These are phyloP conservation scores for Curvularia eragrostidis DNA, from an alignment of 2,329 filamentous ascomycete species.

Conservation along the genomic window DNA sequence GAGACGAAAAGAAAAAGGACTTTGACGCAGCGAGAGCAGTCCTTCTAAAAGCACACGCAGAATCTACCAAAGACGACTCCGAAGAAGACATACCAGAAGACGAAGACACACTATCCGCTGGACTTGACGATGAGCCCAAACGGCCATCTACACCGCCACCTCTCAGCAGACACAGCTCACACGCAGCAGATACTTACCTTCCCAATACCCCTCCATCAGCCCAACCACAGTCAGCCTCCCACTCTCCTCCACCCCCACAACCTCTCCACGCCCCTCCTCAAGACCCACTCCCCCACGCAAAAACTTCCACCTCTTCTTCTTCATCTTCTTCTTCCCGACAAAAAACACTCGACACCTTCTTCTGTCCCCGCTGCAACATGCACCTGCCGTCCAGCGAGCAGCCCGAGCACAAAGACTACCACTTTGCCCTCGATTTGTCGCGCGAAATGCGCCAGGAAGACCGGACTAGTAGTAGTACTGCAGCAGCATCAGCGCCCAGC, in stretches of 20 bases:
- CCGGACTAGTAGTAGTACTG: conserved; percentile 19
- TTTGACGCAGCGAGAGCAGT: conserved; percentile 44
- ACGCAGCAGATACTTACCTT: conserved; percentile 22
- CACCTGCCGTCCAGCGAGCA: conserved; percentile 64
- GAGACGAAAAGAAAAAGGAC: conserved; percentile 41
- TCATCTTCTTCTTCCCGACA: conserved; percentile 23
- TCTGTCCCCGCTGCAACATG: conserved; percentile 71
- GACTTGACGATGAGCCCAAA: conserved; percentile 20
- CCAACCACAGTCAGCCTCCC: conserved; percentile 28
- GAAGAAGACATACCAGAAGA: conserved; percentile 28
- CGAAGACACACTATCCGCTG: conserved; percentile 23
- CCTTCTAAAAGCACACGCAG: conserved; percentile 35
- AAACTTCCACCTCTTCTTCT: too few relatives aligned
- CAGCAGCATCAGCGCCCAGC: background rate
- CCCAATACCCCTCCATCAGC: conserved; percentile 43
- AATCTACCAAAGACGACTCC: conserved; percentile 36
- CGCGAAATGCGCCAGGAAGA: conserved; percentile 57
- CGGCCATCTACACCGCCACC: conserved; percentile 29
- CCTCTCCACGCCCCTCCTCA: conserved; percentile 5
- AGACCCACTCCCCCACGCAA: conserved; percentile 2
- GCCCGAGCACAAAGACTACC: conserved; percentile 89
- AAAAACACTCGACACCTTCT: conserved; percentile 46
- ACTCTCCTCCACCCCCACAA: conserved; percentile 11
- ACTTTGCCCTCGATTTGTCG: conserved; percentile 87
- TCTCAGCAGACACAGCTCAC: conserved; percentile 8